Base-by-base conservation (phyloP, 371 early-diverging fungal species). In the Globomyces sp. region DNA sequence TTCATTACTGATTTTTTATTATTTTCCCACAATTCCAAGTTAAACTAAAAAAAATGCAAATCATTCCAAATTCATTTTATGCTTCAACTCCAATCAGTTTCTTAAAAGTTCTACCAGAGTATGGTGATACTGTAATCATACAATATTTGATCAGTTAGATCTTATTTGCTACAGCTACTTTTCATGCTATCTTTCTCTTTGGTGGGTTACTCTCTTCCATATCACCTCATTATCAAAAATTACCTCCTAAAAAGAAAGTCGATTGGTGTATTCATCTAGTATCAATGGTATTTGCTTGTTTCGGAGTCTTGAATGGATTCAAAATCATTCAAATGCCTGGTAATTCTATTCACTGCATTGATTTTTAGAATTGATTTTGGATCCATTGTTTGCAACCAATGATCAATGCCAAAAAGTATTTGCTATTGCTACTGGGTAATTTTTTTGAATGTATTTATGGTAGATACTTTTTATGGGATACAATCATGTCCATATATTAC, bases 381-480 rank as follows among this genome's bases (percentile, higher is more conserved):
- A 93, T 75, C 80, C 79, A 68, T 77, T 96, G 39, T 89, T 90
- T 76, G 92, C 91, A 10, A 92, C 91, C 74, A 84, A 83, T 61
- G 66, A 71, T 63, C 87, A 86, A 68, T 84, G 88, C 13, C 87
- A 87, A 40, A 78, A 85, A 57, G 90, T 93, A 24, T 90, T 89
- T 75, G 87, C 92, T 11, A 74, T 95, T 39, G 84, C 91, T 47
- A 89, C 90, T 71, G 93, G 94, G 24, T 24, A 24, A 24, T 24
- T 24, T 24, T 24, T 24, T 24, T 24, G 24, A 24, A 24, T 24
- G 24, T 24, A 24, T 24, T 24, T 24, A 24, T 24, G 24, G 90
- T 71, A 93, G 94, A 11, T 96, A 94, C 78, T 96, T 96, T 76
- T 64, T 93, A 52, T 96, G 95, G 95, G 96, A 96, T 77, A 84